Evolutionary conservation across 371 early-diverging fungal genomes (phyloP).

Genomic region (Entomophthora muscae): DNA sequence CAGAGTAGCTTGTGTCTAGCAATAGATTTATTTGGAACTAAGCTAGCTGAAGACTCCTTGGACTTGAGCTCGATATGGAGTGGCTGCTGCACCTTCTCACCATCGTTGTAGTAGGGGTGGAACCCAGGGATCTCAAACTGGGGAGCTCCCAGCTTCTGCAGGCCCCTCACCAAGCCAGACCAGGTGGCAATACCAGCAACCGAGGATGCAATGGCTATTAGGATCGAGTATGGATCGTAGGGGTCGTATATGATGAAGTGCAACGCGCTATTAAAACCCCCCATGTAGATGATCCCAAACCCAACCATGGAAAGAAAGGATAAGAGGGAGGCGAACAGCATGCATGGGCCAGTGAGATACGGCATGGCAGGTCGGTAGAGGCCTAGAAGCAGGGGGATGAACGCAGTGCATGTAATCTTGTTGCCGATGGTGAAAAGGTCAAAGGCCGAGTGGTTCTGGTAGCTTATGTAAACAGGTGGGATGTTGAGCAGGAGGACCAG

Average conservation of each 20-base stretch:
- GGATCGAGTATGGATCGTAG: neutral
- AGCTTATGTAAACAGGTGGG: conserved; percentile 25
- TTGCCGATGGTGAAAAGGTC: conserved; percentile 30
- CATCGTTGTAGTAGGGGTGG: neutral
- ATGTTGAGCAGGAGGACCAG: conserved; percentile 28
- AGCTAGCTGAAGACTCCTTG: no score
- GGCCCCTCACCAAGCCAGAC: neutral
- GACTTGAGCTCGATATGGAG: no score
- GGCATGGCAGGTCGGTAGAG: conserved; percentile 10
- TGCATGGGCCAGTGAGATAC: neutral
- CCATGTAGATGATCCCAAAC: neutral
- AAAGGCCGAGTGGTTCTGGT: conserved; percentile 21
- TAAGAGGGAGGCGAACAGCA: neutral
- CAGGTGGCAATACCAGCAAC: neutral
- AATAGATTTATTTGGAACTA: no score
- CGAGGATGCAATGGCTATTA: neutral
- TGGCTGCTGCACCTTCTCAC: no score
- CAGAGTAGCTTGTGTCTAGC: no score
- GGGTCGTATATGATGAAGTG: neutral
- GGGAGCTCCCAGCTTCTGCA: neutral
- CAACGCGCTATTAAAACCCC: neutral
- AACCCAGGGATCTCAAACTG: neutral
- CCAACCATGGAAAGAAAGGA: neutral
- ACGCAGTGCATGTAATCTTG: conserved; percentile 25
- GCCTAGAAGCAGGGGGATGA: conserved; percentile 30